phyloP scores from a whole-genome alignment of 169 alveolate species.

The Cyclospora cayetanensis region DNA sequence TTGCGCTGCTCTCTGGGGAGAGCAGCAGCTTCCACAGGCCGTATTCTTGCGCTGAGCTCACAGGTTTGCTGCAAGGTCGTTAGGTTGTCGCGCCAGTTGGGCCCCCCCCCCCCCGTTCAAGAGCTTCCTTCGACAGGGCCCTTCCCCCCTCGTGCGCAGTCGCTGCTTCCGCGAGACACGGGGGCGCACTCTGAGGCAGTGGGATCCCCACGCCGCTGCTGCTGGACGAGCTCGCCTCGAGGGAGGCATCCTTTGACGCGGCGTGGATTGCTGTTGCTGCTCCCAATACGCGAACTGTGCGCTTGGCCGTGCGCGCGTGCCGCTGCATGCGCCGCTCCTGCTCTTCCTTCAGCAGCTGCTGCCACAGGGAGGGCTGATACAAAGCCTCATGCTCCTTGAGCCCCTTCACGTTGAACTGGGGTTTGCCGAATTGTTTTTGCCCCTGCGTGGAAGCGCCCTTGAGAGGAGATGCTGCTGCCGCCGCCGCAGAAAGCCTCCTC shows the following conservation, averaged over 20 bases:
- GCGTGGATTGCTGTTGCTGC: background rate
- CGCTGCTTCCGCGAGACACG: background rate
- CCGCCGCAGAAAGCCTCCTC: background rate
- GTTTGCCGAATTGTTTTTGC: background rate
- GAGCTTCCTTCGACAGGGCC: background rate
- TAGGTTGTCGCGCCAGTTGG: constrained; percentile 22
- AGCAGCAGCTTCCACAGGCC: background rate
- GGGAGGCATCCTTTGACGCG: background rate
- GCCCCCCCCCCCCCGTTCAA: background rate
- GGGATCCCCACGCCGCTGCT: background rate
- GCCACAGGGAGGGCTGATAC: constrained; percentile 66
- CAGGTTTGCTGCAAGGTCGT: background rate
- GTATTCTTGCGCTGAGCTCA: background rate
- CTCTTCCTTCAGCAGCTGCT: constrained; percentile 67
- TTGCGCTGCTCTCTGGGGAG: background rate
- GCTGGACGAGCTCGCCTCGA: too few relatives aligned
- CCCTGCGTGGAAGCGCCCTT: background rate
- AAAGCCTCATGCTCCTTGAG: constrained; percentile 1
- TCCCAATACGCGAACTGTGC: background rate
- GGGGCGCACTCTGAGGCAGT: background rate
- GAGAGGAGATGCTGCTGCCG: background rate
- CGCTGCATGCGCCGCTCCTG: background rate
- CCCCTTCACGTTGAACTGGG: constrained; percentile 49
- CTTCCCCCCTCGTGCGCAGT: background rate
- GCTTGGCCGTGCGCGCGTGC: background rate